Evolutionary conservation across 2,329 filamentous ascomycete genomes (phyloP).

Genomic region (Aspergillus japonicus): DNA sequence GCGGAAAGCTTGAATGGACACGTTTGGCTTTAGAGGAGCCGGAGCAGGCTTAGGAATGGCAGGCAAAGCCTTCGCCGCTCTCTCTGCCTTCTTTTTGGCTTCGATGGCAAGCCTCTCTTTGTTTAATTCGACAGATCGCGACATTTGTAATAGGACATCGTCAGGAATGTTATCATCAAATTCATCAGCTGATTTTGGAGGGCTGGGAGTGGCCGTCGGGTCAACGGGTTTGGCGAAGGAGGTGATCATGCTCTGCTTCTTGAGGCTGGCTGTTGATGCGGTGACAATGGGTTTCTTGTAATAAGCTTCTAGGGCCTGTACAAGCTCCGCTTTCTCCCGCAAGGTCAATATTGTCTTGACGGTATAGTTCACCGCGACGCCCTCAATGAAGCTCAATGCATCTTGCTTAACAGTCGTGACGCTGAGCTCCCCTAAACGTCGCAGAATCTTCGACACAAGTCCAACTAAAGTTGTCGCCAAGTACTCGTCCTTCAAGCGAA

Average conservation of each 20-base stretch:
- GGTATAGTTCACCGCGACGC: conserved; percentile 53
- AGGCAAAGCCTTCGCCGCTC: conserved; percentile 25
- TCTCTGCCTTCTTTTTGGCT: conserved; percentile 29
- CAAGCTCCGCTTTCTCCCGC: conserved; percentile 81
- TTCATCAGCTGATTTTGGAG: conserved; percentile 36
- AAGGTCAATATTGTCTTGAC: conserved; percentile 76
- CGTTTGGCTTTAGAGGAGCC: conserved; percentile 30
- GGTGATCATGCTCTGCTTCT: conserved; percentile 46
- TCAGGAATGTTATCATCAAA: conserved; percentile 45
- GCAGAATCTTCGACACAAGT: conserved; percentile 79
- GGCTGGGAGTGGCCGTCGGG: conserved; percentile 35
- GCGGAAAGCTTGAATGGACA: conserved; percentile 59
- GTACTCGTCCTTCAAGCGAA: conserved; percentile 84
- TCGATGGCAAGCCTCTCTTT: conserved; percentile 36
- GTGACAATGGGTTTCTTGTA: conserved; percentile 46
- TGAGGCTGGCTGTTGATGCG: conserved; percentile 40
- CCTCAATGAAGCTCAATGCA: conserved; percentile 61
- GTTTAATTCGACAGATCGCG: conserved; percentile 44
- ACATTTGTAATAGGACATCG: conserved; percentile 41
- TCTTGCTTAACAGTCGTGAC: conserved; percentile 66
- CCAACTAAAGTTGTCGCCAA: conserved; percentile 78
- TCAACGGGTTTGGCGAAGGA: conserved; percentile 40
- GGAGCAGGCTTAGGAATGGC: conserved; percentile 27
- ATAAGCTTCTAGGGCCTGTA: conserved; percentile 58
- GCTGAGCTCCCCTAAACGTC: conserved; percentile 72